A percentile compares a stretch with the other conserved stretches of the same genome.
These are phyloP conservation scores for Dianthus caryophyllus DNA, from an alignment of 148 eudicot genomes.

Conservation along the genomic window DNA sequence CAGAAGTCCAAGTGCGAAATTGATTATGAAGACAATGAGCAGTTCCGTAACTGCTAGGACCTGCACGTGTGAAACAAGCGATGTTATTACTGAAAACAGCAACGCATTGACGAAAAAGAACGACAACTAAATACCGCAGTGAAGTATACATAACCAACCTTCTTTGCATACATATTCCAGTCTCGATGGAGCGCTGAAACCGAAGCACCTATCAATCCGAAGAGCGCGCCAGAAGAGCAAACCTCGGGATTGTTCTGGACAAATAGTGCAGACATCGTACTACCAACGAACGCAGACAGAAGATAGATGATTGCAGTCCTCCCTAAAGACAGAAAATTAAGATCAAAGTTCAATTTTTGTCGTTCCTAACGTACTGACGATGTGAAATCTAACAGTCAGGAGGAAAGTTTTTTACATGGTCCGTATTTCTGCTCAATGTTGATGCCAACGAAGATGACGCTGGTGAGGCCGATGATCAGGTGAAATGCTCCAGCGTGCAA, in stretches of 20 bases:
- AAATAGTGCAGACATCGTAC: conserved; percentile 53
- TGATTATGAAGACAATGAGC: conserved; percentile 34
- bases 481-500: conserved; percentile 74
- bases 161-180: conserved; percentile 56
- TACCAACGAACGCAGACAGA: conserved; percentile 54
- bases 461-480: conserved; percentile 48
- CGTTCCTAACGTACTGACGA: neutral
- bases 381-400: neutral
- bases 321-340: conserved; percentile 37
- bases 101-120: neutral
- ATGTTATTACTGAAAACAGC: neutral
- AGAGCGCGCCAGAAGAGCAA: conserved; percentile 71
- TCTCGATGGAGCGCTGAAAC: conserved; percentile 65
- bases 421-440: conserved; percentile 82
- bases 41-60: conserved; percentile 40
- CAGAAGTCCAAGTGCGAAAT: conserved; percentile 52
- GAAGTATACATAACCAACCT: conserved; percentile 53
- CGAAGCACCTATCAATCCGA: conserved; percentile 71
- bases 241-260: conserved; percentile 53
- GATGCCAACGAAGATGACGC: conserved; percentile 58
- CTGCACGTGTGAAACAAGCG: conserved; percentile 36
- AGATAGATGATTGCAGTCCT: conserved; percentile 68
- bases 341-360: neutral
- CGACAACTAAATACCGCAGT: neutral
- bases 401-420: conserved; percentile 38